Base-by-base conservation (phyloP, 2,329 filamentous ascomycete species). In the Didymella pinodella region DNA sequence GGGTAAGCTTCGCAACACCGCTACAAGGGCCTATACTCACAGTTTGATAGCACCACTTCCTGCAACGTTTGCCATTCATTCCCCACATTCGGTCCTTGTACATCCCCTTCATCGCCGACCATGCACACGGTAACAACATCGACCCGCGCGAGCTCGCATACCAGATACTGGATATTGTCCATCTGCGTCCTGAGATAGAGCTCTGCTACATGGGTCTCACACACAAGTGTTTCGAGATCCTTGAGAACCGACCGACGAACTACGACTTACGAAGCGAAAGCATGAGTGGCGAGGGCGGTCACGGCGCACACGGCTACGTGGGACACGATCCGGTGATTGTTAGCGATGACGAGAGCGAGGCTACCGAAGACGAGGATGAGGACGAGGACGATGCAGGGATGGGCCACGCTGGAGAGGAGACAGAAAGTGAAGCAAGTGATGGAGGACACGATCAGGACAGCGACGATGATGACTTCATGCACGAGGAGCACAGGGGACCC, bases 211-310 rank as follows among this genome's bases (percentile, higher is more conserved):
- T 94, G 66, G 92, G 89, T 18, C 85, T 95, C 53, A 83, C 84
- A n/a, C 81, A 81, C 40, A 93, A 93, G 75, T 95, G 92, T 76
- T 95, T 91, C 70, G 91, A 95, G 74, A 90, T 95, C 31, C 77
- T 93, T 7, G 91, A 95, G 74, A 83, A 83, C 49, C 80, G 83
- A 47, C 78, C 79, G 2, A 81, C 79, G 12, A 82, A 84, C 52
- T 75, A 73, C 54, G 73, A 77, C 36, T 63, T 75, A 29, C 70
- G 75, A 32, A 67, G 71, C 49, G 74, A 76, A 45, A 65, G 68
- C 22, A 66, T 66, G 59, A 64, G 67, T 45, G 69, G 57, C 16
- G 71, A 70, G 38, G 70, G 67, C 1, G 57, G 62, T 5, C 64
- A 65, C 40, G 66, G 65, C 16, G 38, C 48, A 40, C 56, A 59